A percentile compares a stretch with the other conserved stretches of the same genome.
Conservation (phyloP, 305 asterid species). For the Rubia balearica region DNA sequence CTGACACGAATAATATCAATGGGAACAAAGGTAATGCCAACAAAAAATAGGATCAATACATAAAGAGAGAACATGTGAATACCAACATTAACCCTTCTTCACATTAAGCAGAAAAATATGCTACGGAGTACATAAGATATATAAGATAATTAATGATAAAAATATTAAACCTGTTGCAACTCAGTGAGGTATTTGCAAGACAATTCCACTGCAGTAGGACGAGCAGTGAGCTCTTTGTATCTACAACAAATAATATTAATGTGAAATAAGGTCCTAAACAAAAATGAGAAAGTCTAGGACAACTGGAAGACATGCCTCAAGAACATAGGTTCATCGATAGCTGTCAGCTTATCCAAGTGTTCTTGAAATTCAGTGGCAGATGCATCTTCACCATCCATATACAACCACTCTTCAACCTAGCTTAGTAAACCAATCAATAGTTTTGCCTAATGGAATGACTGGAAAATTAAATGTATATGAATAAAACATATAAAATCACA, state of each 20-base stretch:
- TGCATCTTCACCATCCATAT: conserved; percentile 99
- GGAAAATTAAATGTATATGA: conserved; percentile 13
- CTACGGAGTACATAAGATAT: neutral
- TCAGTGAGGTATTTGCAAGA: conserved; percentile 62
- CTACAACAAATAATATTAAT: conserved; percentile 35
- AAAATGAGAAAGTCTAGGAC: neutral
- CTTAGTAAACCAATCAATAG: conserved; percentile 14
- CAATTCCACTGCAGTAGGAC: conserved; percentile 77
- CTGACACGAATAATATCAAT: neutral
- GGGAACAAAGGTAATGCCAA: too few relatives aligned
- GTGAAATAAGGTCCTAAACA: conserved; percentile 15
- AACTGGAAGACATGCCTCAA: conserved; percentile 47
- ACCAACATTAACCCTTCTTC: neutral
- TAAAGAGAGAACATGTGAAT: neutral
- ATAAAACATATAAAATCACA: conserved; percentile 25
- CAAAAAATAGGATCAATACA: neutral
- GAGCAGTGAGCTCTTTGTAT: conserved; percentile 76
- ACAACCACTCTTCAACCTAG: conserved; percentile 70
- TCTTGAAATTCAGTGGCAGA: conserved; percentile 79
- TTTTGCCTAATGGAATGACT: conserved; percentile 6
- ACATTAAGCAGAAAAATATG: neutral
- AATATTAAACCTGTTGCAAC: conserved; percentile 51
- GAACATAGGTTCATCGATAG: conserved; percentile 92
- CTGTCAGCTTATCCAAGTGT: conserved; percentile 69
- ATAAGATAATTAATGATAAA: conserved; percentile 2